phyloP scores from a whole-genome alignment of 1,284 basidiomycete genomes.

The Erythrobasidium hasegawianum region DNA sequence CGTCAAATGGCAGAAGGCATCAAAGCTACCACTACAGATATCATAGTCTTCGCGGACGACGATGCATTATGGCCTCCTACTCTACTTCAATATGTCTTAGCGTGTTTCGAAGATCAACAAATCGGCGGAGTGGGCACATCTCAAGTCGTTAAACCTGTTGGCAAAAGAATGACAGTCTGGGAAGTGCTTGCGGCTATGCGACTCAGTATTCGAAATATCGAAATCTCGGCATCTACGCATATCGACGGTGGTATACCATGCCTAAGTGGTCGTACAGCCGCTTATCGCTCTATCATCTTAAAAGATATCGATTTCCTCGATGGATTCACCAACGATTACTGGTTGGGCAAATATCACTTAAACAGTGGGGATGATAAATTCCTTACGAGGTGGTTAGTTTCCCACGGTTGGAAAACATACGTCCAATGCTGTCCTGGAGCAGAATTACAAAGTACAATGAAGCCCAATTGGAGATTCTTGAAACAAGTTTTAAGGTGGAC shows the following conservation, averaged over 20 bases:
- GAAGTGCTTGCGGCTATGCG: constrained; percentile 88
- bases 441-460: constrained; percentile 86
- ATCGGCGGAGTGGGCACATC: constrained; percentile 85
- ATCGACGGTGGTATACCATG: constrained; percentile 88
- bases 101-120: constrained; percentile 89
- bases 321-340: constrained; percentile 87
- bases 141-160: constrained; percentile 77
- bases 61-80: constrained; percentile 92
- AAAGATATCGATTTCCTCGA: constrained; percentile 88
- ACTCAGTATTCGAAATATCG: constrained; percentile 84
- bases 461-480: constrained; percentile 89
- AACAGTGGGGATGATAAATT: constrained; percentile 88
- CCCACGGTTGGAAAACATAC: constrained; percentile 84
- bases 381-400: constrained; percentile 92
- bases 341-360: constrained; percentile 85
- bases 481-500: constrained; percentile 91
- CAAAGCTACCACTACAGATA: constrained; percentile 80
- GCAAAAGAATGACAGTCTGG: constrained; percentile 79
- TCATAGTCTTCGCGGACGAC: constrained; percentile 90
- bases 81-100: constrained; percentile 74
- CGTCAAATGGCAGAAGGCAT: constrained; percentile 89
- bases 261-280: constrained; percentile 83
- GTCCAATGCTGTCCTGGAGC: constrained; percentile 87
- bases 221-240: constrained; percentile 79
- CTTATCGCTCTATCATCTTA: constrained; percentile 84